Percentiles rank a stretch among this genome's conserved stretches.
Evolutionary conservation across 768 basidiomycete species (phyloP).

Genomic region (Gautieria morchelliformis): DNA sequence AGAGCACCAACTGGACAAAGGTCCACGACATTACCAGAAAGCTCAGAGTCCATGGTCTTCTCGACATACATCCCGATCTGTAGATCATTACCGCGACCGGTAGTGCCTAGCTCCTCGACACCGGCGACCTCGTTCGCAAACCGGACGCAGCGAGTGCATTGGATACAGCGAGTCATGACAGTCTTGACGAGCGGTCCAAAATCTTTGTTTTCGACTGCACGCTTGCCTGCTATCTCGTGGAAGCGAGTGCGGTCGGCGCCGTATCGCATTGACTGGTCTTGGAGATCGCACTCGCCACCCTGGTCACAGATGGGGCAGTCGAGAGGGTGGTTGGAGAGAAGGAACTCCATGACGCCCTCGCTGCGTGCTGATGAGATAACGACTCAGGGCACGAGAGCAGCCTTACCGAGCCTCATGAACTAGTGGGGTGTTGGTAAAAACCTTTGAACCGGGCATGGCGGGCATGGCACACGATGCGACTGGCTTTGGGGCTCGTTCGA

Average conservation of each 20-base stretch:
- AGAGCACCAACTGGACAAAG: constrained; percentile 97
- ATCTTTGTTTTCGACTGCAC: constrained; percentile 97
- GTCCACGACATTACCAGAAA: constrained; percentile 95
- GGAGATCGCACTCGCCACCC: constrained; percentile 96
- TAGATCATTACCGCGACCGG: constrained; percentile 95
- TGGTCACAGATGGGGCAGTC: constrained; percentile 99
- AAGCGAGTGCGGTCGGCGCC: constrained; percentile 95
- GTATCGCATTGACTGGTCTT: constrained; percentile 99
- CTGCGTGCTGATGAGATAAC: constrained; percentile 29
- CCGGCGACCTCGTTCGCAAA: constrained; percentile 99
- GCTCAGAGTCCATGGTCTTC: constrained; percentile 94
- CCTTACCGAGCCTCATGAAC: constrained; percentile 76
- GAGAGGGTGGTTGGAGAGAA: constrained; percentile 93
- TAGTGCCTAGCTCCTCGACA: constrained; percentile 93
- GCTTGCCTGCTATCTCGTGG: constrained; percentile 97
- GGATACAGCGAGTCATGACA: constrained; percentile 97
- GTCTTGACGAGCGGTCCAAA: constrained; percentile 97
- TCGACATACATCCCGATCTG: constrained; percentile 98
- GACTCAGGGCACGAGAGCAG: not conserved
- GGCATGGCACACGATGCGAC: constrained; percentile 98
- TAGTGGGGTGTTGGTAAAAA: constrained; percentile 87
- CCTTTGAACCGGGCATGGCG: constrained; percentile 88
- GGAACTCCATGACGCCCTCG: constrained; percentile 98
- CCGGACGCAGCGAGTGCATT: constrained; percentile 97
- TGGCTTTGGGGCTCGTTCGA: constrained; percentile 90